Evolutionary conservation across 768 basidiomycete species (phyloP), one percentile per base, ranked within the genome.

Genomic region (Macrocybe gigantea): DNA sequence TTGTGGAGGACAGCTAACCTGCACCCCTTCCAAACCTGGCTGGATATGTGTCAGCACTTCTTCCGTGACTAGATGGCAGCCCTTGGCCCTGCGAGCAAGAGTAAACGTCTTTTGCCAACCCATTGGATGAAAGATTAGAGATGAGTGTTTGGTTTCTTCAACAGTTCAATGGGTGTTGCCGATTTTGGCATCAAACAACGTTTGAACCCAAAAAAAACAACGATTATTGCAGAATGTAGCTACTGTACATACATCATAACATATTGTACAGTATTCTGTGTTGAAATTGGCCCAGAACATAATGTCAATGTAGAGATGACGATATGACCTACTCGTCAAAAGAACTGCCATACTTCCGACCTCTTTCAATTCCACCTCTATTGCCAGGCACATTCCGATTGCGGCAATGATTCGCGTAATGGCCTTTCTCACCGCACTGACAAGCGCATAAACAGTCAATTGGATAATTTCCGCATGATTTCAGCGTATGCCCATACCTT

Each of bases 391-490:
- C 85, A 62, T 93, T 93, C 48, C 88, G 72, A 63, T 93, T 93
- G 37, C 85, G 80, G 65, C 94, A 96, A 57, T 89, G 83, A 62
- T 96, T 95, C 13, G 94, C 94, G 60, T 95, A 95, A 61, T 98
- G 95, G 1, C 95, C 95, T 55, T 87, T 85, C 64, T 91, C 84
- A 34, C 90, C 90, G 59, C 93, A 96, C 85, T 92, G 52, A 5
- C 54, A 48, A 43, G 46, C 48, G 38, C 5, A 55, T 33, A 44
- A 33, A 48, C 42, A 45, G 22, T 22, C 22, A 22, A 45, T 48
- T 30, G 47, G 32, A 34, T 31, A 38, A 36, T 47, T 37, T 37
- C 5, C 8, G 31, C 32, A 12, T 12, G 6, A 22, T 4, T 44
- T 35, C 13, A 40, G 41, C 10, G 33, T 40, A 54, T 38, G 33